phyloP scores from a whole-genome alignment of 2,329 filamentous ascomycete genomes.

The Diaporthe ilicicola region DNA sequence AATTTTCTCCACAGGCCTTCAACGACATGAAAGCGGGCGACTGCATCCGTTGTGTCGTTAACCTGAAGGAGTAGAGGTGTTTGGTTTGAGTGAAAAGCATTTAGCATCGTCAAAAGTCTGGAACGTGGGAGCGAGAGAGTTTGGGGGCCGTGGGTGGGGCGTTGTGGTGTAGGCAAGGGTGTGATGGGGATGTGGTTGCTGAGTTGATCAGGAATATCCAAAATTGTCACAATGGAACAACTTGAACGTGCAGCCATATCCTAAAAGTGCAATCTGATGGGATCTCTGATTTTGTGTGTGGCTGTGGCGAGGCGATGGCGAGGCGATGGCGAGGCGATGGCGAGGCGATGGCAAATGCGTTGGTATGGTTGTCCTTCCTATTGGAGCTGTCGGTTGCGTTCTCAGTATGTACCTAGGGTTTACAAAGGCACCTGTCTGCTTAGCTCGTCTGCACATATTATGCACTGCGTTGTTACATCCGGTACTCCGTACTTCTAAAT shows the following conservation, averaged over 20 bases:
- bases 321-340: too few relatives aligned
- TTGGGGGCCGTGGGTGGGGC: not conserved
- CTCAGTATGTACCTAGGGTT: not conserved
- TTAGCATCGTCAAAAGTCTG: conserved; percentile 10
- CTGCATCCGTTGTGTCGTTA: conserved; percentile 94
- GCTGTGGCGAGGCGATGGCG: too few relatives aligned
- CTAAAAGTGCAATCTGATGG: not conserved
- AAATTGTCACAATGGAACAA: not conserved
- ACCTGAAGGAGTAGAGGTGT: conserved; percentile 54
- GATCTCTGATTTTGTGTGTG: not conserved
- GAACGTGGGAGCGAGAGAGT: conserved; percentile 13
- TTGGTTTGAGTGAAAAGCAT: not conserved
- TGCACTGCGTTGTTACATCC: not conserved
- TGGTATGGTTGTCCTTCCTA: too few relatives aligned
- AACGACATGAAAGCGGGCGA: conserved; percentile 95
- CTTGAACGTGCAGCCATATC: not conserved
- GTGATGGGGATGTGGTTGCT: not conserved
- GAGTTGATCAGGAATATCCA: not conserved
- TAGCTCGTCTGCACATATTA: not conserved
- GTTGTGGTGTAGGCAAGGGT: conserved; percentile 2
- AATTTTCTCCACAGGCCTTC: conserved; percentile 60
- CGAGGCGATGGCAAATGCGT: too few relatives aligned
- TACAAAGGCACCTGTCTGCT: not conserved
- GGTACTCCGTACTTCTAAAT: not conserved
- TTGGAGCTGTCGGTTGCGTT: not conserved